These are phyloP conservation scores for Xylariaceae sp. DNA, from an alignment of 2,329 filamentous ascomycete genomes.

Conservation along the genomic window DNA sequence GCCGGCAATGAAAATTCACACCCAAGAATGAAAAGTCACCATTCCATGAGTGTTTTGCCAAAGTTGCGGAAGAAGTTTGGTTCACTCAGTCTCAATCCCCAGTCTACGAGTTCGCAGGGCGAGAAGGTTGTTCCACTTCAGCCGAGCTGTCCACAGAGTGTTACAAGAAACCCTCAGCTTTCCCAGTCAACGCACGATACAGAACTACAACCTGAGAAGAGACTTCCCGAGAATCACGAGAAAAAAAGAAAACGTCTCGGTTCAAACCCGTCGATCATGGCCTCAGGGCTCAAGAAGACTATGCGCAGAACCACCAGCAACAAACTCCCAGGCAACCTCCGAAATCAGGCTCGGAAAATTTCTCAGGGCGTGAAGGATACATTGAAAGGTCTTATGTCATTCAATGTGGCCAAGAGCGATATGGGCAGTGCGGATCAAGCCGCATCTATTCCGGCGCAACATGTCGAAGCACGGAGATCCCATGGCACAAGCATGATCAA, in stretches of 20 bases:
- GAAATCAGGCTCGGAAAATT: slow-evolving; percentile 55
- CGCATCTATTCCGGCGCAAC: slow-evolving; percentile 44
- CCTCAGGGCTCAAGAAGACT: slow-evolving; percentile 38
- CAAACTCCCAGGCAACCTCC: slow-evolving; percentile 38
- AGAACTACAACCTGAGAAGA: slow-evolving; percentile 1
- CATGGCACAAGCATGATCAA: slow-evolving; percentile 22
- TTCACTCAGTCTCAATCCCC: background rate
- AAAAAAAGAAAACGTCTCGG: slow-evolving; percentile 23
- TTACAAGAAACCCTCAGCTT: background rate
- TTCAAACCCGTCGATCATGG: slow-evolving; percentile 42
- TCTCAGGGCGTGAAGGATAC: slow-evolving; percentile 60
- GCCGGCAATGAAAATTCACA: slow-evolving; percentile 28
- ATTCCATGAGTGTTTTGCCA: slow-evolving; percentile 53
- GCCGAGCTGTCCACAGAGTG: no score
- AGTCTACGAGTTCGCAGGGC: no score
- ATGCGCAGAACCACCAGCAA: slow-evolving; percentile 49
- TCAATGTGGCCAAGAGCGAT: slow-evolving; percentile 35
- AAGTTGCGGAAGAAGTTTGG: slow-evolving; percentile 21
- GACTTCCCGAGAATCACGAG: slow-evolving; percentile 1
- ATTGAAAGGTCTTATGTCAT: slow-evolving; percentile 55
- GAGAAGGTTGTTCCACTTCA: no score
- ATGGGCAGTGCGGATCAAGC: slow-evolving; percentile 5
- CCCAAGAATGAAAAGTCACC: slow-evolving; percentile 41
- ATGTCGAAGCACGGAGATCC: slow-evolving; percentile 44
- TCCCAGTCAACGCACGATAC: slow-evolving; percentile 4